Percentiles rank a stretch among this genome's conserved stretches.
These are phyloP conservation scores for Nothophoma quercina DNA, from an alignment of 2,329 filamentous ascomycete species.

Conservation along the genomic window DNA sequence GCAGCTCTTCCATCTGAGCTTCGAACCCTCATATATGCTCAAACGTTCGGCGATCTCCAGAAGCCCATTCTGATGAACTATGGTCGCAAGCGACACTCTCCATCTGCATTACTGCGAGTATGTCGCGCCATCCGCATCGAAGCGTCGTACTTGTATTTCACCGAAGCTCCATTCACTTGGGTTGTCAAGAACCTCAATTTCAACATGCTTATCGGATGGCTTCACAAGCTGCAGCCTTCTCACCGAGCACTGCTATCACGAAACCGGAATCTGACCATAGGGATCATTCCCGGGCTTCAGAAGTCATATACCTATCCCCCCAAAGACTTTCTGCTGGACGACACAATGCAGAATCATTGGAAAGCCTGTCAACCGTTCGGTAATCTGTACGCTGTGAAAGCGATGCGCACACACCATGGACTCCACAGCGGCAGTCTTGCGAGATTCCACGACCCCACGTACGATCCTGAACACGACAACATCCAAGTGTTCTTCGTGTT, in stretches of 20 bases:
- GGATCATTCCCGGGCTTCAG: slow-evolving; percentile 11
- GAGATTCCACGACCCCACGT: neutral
- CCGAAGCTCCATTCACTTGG: slow-evolving; percentile 24
- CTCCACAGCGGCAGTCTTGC: neutral
- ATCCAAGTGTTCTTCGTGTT: slow-evolving; percentile 3
- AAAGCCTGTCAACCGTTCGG: slow-evolving; percentile 32
- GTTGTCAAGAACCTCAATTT: slow-evolving; percentile 29
- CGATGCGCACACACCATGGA: neutral
- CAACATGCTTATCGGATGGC: slow-evolving; percentile 20
- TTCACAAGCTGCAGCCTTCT: slow-evolving; percentile 18
- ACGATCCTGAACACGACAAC: neutral
- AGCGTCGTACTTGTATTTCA: slow-evolving; percentile 38
- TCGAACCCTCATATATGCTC: slow-evolving; percentile 26
- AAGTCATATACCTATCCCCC: slow-evolving; percentile 25
- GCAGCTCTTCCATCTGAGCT: slow-evolving; percentile 34
- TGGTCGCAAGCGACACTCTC: slow-evolving; percentile 1
- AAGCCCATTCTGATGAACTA: slow-evolving; percentile 8
- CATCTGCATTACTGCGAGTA: slow-evolving; percentile 22
- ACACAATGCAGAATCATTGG: slow-evolving; percentile 27
- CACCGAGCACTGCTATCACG: slow-evolving; percentile 27
- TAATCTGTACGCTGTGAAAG: slow-evolving; percentile 29
- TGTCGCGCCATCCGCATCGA: slow-evolving; percentile 40
- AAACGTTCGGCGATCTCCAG: slow-evolving; percentile 13
- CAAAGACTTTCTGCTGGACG: slow-evolving; percentile 24
- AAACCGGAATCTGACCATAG: slow-evolving; percentile 26